phyloP scores from a whole-genome alignment of 202 grass and related monocot species.

The Schoenoplectus triqueter region DNA sequence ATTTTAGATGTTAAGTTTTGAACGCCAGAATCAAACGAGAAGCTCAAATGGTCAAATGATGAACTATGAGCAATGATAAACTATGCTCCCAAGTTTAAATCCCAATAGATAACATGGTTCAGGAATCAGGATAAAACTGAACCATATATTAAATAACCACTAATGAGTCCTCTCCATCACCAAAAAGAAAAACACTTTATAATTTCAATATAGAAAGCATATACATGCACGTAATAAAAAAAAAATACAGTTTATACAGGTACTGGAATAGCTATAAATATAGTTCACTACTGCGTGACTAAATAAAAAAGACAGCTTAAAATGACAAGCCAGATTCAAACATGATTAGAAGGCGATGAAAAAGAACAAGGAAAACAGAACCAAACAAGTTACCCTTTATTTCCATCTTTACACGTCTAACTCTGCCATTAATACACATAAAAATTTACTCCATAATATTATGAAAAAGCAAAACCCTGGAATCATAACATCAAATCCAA shows the following conservation, averaged over 20 bases:
- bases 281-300: not conserved
- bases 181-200: too few relatives aligned
- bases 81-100: not conserved
- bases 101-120: not conserved
- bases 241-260: not conserved
- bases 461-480: not conserved
- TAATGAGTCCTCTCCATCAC: too few relatives aligned
- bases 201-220: too few relatives aligned
- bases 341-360: not conserved
- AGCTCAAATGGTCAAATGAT: not conserved
- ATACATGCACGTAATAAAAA: not conserved
- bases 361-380: not conserved
- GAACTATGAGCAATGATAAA: not conserved
- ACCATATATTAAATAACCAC: too few relatives aligned
- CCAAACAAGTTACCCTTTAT: not conserved
- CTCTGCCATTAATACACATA: not conserved
- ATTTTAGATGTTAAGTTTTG: not conserved
- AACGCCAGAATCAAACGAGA: not conserved
- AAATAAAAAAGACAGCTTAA: not conserved
- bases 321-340: not conserved
- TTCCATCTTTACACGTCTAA: not conserved
- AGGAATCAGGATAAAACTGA: too few relatives aligned
- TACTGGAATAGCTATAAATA: not conserved
- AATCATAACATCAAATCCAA: too few relatives aligned
- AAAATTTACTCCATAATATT: not conserved